Percentiles rank a stretch among this genome's conserved stretches.
Evolutionary conservation across 257 asterid species (phyloP).

Genomic region (Solanum acaule): DNA sequence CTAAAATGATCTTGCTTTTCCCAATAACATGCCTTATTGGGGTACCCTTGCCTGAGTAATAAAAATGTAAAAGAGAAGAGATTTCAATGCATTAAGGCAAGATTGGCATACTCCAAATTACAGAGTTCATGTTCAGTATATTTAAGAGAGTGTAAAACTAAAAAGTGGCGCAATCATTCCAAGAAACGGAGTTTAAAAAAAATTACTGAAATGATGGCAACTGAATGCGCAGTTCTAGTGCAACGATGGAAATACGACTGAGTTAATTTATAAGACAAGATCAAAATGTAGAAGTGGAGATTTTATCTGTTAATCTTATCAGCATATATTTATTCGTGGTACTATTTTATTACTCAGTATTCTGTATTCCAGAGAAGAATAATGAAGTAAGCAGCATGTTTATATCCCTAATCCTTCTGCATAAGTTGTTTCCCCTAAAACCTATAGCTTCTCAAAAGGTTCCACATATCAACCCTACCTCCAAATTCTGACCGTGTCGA

Average conservation of each 20-base stretch:
- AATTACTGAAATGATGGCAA: not conserved
- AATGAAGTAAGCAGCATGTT: not conserved
- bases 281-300: not conserved
- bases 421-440: not conserved
- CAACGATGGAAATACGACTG: not conserved
- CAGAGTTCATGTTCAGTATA: not conserved
- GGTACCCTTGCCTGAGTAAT: slow-evolving; percentile 53
- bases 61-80: not conserved
- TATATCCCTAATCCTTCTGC: not conserved
- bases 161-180: not conserved
- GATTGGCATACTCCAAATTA: not conserved
- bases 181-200: not conserved
- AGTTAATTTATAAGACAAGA: not conserved
- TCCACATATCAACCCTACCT: slow-evolving; percentile 31
- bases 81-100: not conserved
- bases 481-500: slow-evolving; percentile 74
- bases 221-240: not conserved
- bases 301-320: not conserved
- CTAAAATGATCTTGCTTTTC: slow-evolving; percentile 81
- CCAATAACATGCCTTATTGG: slow-evolving; percentile 83
- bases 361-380: not conserved
- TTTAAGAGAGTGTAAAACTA: not conserved
- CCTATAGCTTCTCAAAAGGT: not conserved
- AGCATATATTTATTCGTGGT: not conserved
- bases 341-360: not conserved